Evolutionary conservation across 106 monocot species (phyloP), one percentile per base, ranked within the genome.

Genomic region (Allium fistulosum): DNA sequence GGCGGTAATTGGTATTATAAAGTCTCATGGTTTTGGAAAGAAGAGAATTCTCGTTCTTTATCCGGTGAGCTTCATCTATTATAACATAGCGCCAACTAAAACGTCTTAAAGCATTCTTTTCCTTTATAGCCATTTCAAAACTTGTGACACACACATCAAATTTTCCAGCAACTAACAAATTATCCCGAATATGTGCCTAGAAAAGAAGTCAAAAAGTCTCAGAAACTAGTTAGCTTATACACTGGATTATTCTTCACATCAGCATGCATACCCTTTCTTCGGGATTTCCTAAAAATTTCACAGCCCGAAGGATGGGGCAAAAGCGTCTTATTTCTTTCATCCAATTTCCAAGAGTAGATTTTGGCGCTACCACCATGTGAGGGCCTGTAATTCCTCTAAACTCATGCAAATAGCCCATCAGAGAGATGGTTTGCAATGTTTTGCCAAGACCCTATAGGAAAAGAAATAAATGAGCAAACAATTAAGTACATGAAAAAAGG

Each of bases 281-380:
- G 28, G 81, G 87, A 85, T 95, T 91, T 63, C 94, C 94, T 59
- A 95, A 56, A 55, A 95, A 85, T 59, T 95, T 95, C 55, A 95
- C 79, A 62, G 88, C 83, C 53, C 85, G 91, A 10, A 95, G 57
- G 66, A 95, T 15, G 51, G 94, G 91, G 61, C 94, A 95, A 62
- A 95, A 95, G 1, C 90, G 87, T 15, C 78, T 81, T 65, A 94
- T 94, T 69, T 94, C 94, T 52, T 78, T 94, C 78, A 94, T 94
- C 94, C 94, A 94, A 57, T 94, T 94, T 48, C 94, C 94, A 77
- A 94, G 87, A 59, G 94, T 95, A 17, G 94, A 95, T 57, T 95
- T 95, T 71, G 94, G 94, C 28, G 94, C 90, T 16, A 95, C 91
- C 11, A 95, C 94, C 94, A 95, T 85, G 72, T 95, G 94, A 4